These are phyloP conservation scores for Suillus clintonianus DNA, from an alignment of 768 basidiomycete species.

Conservation along the genomic window DNA sequence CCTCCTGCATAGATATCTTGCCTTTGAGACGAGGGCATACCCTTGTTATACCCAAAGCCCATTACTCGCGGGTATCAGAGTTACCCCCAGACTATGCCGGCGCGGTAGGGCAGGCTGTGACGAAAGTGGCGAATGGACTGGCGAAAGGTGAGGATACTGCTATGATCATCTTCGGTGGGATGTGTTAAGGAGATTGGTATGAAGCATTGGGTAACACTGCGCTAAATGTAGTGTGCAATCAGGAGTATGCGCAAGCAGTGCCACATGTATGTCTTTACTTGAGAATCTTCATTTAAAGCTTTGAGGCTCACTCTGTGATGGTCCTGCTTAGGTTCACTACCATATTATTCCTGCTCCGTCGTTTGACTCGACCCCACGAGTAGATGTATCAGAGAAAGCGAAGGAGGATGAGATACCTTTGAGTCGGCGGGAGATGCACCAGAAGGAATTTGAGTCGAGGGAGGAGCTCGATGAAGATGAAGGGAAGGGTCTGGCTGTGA, in stretches of 20 bases:
- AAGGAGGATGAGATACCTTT: slow-evolving; percentile 25
- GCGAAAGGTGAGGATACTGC: slow-evolving; percentile 50
- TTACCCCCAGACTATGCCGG: slow-evolving; percentile 61
- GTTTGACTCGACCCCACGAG: slow-evolving; percentile 27
- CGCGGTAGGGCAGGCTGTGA: slow-evolving; percentile 58
- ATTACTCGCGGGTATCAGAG: slow-evolving; percentile 64
- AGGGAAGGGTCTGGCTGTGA: slow-evolving; percentile 44
- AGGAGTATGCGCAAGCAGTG: slow-evolving; percentile 80
- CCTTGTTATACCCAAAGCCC: slow-evolving; percentile 69
- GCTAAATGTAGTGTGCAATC: slow-evolving; percentile 77
- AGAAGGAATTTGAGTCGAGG: slow-evolving; percentile 57
- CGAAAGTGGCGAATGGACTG: slow-evolving; percentile 62
- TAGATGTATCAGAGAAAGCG: neutral
- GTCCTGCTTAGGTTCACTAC: slow-evolving; percentile 60
- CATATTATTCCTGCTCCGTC: slow-evolving; percentile 75
- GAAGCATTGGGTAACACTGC: slow-evolving; percentile 54
- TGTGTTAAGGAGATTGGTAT: neutral
- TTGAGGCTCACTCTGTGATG: neutral
- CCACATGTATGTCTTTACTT: slow-evolving; percentile 55
- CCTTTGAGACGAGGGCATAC: slow-evolving; percentile 69
- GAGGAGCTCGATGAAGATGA: slow-evolving; percentile 62
- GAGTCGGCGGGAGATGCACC: slow-evolving; percentile 57
- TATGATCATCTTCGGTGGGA: neutral
- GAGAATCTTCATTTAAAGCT: neutral
- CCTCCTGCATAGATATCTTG: slow-evolving; percentile 53